phyloP scores from a whole-genome alignment of 2,329 filamentous ascomycete genomes.

The Fusarium sacchari region DNA sequence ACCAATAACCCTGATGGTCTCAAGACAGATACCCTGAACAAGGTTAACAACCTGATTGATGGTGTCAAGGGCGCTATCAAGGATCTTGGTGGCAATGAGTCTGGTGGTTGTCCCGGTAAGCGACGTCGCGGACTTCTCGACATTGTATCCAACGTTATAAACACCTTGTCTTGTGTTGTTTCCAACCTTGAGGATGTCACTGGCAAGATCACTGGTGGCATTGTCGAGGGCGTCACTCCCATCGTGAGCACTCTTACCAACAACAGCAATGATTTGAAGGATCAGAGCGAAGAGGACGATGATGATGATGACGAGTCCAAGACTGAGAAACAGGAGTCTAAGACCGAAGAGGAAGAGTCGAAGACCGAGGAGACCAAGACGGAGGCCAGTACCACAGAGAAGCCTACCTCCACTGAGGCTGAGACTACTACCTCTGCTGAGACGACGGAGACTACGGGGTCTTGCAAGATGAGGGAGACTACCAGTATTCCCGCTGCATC shows the following conservation, averaged over 20 bases:
- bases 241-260: neutral
- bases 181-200: neutral
- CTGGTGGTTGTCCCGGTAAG: slow-evolving; percentile 6
- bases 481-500: neutral
- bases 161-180: neutral
- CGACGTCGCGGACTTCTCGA: neutral
- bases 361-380: neutral
- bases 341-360: neutral
- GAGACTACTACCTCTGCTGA: neutral
- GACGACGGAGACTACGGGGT: neutral
- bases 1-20: slow-evolving; percentile 4
- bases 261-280: slow-evolving; percentile 12
- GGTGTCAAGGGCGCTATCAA: slow-evolving; percentile 9
- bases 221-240: slow-evolving; percentile 9
- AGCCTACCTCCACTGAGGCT: neutral
- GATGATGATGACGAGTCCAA: neutral
- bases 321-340: slow-evolving; percentile 2
- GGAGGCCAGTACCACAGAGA: neutral
- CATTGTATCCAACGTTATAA: neutral
- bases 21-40: slow-evolving; percentile 9
- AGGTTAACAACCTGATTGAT: slow-evolving; percentile 18
- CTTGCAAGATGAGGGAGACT: neutral
- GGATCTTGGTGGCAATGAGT: neutral
- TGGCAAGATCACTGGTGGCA: slow-evolving; percentile 7
- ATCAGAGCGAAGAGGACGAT: slow-evolving; percentile 14